These are phyloP conservation scores for Helotiales sp. DNA, from an alignment of 2,329 filamentous ascomycete genomes.

Conservation along the genomic window DNA sequence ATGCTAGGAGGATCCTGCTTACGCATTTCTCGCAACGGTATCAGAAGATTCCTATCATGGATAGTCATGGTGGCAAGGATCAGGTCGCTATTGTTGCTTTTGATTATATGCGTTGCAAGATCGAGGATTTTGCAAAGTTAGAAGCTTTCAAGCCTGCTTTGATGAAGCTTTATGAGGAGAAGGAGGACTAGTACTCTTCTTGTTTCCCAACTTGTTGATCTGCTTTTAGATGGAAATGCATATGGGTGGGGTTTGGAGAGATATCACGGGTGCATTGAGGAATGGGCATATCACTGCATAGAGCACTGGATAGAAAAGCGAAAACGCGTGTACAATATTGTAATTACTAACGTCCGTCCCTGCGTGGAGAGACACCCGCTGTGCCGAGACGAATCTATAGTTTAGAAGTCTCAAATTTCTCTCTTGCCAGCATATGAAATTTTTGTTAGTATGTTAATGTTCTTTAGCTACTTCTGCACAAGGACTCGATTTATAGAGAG, in stretches of 20 bases:
- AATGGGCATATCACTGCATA: neutral
- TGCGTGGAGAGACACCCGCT: constrained; percentile 4
- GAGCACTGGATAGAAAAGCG: neutral
- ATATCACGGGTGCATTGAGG: neutral
- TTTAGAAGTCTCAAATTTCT: constrained; percentile 6
- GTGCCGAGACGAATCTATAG: neutral
- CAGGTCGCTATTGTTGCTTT: constrained; percentile 73
- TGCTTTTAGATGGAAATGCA: neutral
- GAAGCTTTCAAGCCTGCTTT: constrained; percentile 62
- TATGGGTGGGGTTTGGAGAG: neutral
- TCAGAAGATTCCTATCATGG: constrained; percentile 43
- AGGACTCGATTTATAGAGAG: constrained; percentile 1
- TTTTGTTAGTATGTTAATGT: constrained; percentile 1
- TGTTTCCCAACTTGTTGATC: neutral
- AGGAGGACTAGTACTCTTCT: constrained; percentile 18
- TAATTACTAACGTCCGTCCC: constrained; percentile 1
- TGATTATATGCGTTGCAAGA: constrained; percentile 73
- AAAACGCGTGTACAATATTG: neutral
- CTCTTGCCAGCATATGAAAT: neutral
- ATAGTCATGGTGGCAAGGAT: constrained; percentile 44
- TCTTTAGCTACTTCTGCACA: neutral
- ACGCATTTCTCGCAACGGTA: constrained; percentile 97
- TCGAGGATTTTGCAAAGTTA: constrained; percentile 69
- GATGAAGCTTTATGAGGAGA: constrained; percentile 52
- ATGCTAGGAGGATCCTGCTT: constrained; percentile 75